These are phyloP conservation scores for Pseudognaphalium luteoalbum DNA, from an alignment of 129 eudicot species.

Conservation along the genomic window DNA sequence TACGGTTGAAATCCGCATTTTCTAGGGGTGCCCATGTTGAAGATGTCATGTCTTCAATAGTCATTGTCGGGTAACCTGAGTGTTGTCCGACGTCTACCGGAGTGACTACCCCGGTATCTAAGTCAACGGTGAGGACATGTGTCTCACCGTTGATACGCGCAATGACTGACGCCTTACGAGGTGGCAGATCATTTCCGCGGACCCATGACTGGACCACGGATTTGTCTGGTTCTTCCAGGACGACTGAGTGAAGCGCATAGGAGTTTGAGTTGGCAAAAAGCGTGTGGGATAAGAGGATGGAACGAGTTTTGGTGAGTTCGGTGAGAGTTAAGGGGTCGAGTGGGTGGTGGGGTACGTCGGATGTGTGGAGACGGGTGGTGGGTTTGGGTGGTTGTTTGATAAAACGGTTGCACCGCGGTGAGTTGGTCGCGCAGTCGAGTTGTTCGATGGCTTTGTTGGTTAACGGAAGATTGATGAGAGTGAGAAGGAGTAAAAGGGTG, in stretches of 20 bases:
- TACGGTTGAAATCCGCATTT: conserved; percentile 70
- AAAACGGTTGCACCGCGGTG: conserved; percentile 47
- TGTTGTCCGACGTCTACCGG: conserved; percentile 32
- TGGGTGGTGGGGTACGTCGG: conserved; percentile 84
- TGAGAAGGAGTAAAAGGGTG: conserved; percentile 51
- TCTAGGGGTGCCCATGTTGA: conserved; percentile 60
- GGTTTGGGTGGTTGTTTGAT: conserved; percentile 34
- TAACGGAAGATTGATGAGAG: conserved; percentile 43
- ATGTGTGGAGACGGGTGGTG: conserved; percentile 45
- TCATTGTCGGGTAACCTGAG: conserved; percentile 93
- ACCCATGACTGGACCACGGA: conserved; percentile 50
- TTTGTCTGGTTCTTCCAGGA: conserved; percentile 79
- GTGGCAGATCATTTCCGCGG: conserved; percentile 55
- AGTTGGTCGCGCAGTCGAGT: conserved; percentile 35
- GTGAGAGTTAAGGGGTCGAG: conserved; percentile 83
- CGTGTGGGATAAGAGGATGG: conserved; percentile 45
- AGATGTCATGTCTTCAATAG: conserved; percentile 74
- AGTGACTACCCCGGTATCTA: conserved; percentile 45
- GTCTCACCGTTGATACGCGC: conserved; percentile 55
- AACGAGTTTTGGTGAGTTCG: conserved; percentile 53
- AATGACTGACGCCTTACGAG: conserved; percentile 66
- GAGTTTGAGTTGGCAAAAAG: conserved; percentile 39
- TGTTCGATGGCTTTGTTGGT: conserved; percentile 21
- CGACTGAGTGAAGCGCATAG: conserved; percentile 70
- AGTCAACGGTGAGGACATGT: conserved; percentile 61